Evolutionary conservation across 164 flowering plant genomes (phyloP).

Genomic region (Magnolia changhungtana): DNA sequence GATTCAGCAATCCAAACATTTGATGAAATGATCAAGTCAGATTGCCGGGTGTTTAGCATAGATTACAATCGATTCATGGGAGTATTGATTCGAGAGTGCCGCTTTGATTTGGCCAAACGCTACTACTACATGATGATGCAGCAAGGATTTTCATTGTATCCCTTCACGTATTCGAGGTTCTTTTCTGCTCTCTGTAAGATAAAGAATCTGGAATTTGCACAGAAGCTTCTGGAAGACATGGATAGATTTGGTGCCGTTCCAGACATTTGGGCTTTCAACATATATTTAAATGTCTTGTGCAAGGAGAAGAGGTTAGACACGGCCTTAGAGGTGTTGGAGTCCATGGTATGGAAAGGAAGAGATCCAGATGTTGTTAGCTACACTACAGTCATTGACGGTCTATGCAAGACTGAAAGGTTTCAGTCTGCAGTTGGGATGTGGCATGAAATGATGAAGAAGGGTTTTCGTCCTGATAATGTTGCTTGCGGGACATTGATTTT

Average conservation of each 20-base stretch:
- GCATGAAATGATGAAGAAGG: conserved; percentile 58
- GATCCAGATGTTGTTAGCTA: conserved; percentile 83
- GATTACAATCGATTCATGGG: conserved; percentile 91
- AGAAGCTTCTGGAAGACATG: conserved; percentile 62
- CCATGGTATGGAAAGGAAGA: conserved; percentile 58
- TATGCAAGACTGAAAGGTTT: conserved; percentile 46
- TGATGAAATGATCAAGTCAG: conserved; percentile 79
- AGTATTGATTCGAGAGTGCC: conserved; percentile 54
- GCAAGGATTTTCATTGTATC: conserved; percentile 64
- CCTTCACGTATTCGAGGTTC: conserved; percentile 85
- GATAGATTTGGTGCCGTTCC: conserved; percentile 51
- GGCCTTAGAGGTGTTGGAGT: conserved; percentile 50
- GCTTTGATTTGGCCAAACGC: conserved; percentile 63
- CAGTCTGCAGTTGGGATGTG: conserved; percentile 62
- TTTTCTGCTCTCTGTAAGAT: conserved; percentile 66
- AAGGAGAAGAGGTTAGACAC: conserved; percentile 45
- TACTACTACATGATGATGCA: conserved; percentile 55
- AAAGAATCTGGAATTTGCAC: conserved; percentile 47
- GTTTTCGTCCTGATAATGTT: conserved; percentile 53
- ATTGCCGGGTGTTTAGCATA: conserved; percentile 66
- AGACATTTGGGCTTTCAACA: conserved; percentile 80
- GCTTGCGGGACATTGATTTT: conserved; percentile 75
- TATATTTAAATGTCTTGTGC: conserved; percentile 65
- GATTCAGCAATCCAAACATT: conserved; percentile 66
- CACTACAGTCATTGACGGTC: conserved; percentile 62